Base-by-base conservation (phyloP, 768 basidiomycete species). In the Lactarius evosmus region DNA sequence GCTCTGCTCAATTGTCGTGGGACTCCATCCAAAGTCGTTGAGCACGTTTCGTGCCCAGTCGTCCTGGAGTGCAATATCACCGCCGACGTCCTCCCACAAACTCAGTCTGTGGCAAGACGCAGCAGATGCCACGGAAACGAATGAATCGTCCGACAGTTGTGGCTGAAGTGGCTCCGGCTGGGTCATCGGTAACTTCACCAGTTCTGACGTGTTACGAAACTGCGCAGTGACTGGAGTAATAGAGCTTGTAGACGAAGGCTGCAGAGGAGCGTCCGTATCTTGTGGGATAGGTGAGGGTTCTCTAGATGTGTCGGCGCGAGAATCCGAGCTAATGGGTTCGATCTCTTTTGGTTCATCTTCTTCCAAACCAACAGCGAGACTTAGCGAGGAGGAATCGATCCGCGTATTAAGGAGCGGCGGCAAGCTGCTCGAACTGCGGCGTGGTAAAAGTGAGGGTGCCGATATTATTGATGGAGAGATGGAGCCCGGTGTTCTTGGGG, bases 21-120 rank as follows among this genome's bases (percentile, higher is more conserved):
- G 64, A 40, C 54, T 59, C 69, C 68, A 68, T 17, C 82, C 78
- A 56, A 77, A 71, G 70, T 86, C 85, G 74, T 85, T 73, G 62
- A 92, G 72, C 55, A 92, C 89, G 68, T 85, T 88, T 70, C 80
- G 78, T 52, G 87, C 86, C 90, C 91, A 93, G 70, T 89, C 83
- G 55, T 84, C 86, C 63, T 78, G 79, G 46, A 78, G 38, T 32
- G 29, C 16, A 40, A 38, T 38, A 7, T 36, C 40, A 16, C 62
- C 59, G 7, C 44, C 36, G 19, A 55, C 74, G 41, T 76, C 75
- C 27, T 81, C 80, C 63, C 82, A 70, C 69, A 69, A 67, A 62
- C 68, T 72, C 64, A 75, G 56, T 34, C 76, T 41, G 53, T 83
- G 69, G 22, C 80, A 65, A 3, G 56, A 81, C 41, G 83, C 72